phyloP scores from a whole-genome alignment of 2,329 filamentous ascomycete genomes.

The Didymella segeticola region DNA sequence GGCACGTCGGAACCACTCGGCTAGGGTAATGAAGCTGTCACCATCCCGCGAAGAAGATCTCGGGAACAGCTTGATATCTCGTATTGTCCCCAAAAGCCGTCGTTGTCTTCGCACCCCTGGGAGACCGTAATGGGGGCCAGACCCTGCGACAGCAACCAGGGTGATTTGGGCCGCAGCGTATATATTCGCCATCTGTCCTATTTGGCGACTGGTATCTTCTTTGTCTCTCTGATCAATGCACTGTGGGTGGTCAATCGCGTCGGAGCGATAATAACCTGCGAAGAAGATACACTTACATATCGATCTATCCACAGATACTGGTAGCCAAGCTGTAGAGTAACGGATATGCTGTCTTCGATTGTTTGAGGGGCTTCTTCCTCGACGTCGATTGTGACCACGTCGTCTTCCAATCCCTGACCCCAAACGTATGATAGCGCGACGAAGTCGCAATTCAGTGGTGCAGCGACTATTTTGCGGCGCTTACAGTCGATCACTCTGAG shows the following conservation, averaged over 20 bases:
- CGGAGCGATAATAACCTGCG: no score
- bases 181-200: background rate
- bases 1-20: background rate
- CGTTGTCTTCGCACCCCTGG: background rate
- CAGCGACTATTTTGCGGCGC: background rate
- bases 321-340: background rate
- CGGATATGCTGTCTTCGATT: background rate
- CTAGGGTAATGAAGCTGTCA: background rate
- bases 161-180: background rate
- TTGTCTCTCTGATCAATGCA: background rate
- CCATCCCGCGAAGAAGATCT: no score
- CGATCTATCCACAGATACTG: background rate
- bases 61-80: no score
- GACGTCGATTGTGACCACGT: background rate
- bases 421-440: background rate
- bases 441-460: background rate
- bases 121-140: background rate
- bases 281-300: background rate
- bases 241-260: background rate
- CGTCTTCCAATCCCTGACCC: background rate
- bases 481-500: background rate
- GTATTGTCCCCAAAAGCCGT: no score
- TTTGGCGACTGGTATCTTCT: background rate
- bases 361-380: background rate
- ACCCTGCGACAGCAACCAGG: background rate